Evolutionary conservation across 352 stramenopile genomes (phyloP).

Genomic region (Blastocystis sp.): DNA sequence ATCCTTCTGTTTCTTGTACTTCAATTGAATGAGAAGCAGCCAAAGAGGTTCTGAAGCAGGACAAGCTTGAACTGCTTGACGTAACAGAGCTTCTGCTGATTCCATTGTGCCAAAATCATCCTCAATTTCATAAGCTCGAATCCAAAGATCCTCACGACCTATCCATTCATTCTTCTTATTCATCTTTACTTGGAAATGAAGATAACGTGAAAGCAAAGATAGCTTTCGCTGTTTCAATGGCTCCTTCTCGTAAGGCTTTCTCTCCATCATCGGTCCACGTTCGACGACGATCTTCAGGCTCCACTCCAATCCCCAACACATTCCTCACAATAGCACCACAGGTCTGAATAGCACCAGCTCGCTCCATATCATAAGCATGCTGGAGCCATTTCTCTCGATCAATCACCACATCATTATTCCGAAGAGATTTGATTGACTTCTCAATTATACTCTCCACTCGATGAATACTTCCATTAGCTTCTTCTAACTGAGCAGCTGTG

Average conservation of each 20-base stretch:
- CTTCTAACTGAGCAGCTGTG: slow-evolving; percentile 92
- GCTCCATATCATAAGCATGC: slow-evolving; percentile 86
- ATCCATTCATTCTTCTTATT: slow-evolving; percentile 65
- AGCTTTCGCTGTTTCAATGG: slow-evolving; percentile 82
- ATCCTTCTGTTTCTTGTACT: slow-evolving; percentile 76
- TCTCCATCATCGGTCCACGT: slow-evolving; percentile 95
- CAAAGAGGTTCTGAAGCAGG: slow-evolving; percentile 88
- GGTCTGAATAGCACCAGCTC: slow-evolving; percentile 80
- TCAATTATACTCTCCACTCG: slow-evolving; percentile 77
- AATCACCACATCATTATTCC: slow-evolving; percentile 69
- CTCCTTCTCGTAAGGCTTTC: slow-evolving; percentile 74
- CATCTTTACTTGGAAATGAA: slow-evolving; percentile 68
- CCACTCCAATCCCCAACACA: slow-evolving; percentile 85
- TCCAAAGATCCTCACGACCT: slow-evolving; percentile 74
- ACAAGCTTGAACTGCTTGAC: slow-evolving; percentile 83
- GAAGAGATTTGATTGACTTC: slow-evolving; percentile 69
- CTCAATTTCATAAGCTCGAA: slow-evolving; percentile 88
- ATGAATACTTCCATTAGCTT: slow-evolving; percentile 79
- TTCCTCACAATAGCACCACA: slow-evolving; percentile 85
- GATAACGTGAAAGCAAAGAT: slow-evolving; percentile 84
- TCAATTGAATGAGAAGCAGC: slow-evolving; percentile 83
- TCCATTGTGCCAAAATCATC: slow-evolving; percentile 80
- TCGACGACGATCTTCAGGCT: slow-evolving; percentile 85
- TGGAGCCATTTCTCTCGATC: slow-evolving; percentile 89
- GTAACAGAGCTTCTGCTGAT: slow-evolving; percentile 80